These are phyloP conservation scores for Hygrocybe coccinea DNA, from an alignment of 768 basidiomycete genomes.

Conservation along the genomic window DNA sequence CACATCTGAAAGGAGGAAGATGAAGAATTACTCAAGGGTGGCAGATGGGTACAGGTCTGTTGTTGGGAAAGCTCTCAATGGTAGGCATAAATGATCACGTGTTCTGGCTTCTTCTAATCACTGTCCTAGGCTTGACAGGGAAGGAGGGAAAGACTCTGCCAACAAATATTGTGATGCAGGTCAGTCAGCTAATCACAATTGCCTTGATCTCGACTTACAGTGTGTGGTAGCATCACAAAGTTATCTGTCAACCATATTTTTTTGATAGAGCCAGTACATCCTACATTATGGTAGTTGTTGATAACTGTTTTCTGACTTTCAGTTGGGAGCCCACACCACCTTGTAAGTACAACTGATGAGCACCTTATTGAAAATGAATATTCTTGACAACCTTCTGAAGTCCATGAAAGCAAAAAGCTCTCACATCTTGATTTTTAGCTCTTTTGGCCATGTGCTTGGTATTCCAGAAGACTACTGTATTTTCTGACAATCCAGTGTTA, in stretches of 20 bases:
- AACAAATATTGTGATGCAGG: slow-evolving; percentile 99
- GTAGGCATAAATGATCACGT: slow-evolving; percentile 34
- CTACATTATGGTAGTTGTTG: neutral
- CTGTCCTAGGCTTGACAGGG: slow-evolving; percentile 68
- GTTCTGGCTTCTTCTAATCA: neutral
- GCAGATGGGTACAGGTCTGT: slow-evolving; percentile 89
- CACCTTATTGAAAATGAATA: slow-evolving; percentile 96
- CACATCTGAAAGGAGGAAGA: slow-evolving; percentile 98
- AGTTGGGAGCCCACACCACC: slow-evolving; percentile 93
- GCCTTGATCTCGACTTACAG: neutral
- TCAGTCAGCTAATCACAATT: slow-evolving; percentile 24
- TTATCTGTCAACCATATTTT: slow-evolving; percentile 86
- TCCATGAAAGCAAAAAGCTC: slow-evolving; percentile 92
- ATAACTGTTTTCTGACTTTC: neutral
- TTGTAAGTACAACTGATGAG: slow-evolving; percentile 96
- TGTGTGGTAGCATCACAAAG: slow-evolving; percentile 60
- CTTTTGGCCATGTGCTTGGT: slow-evolving; percentile 98
- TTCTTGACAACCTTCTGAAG: slow-evolving; percentile 86
- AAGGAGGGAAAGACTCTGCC: slow-evolving; percentile 97
- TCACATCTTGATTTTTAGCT: slow-evolving; percentile 63
- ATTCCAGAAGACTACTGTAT: slow-evolving; percentile 97
- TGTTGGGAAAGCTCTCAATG: slow-evolving; percentile 96
- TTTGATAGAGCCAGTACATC: slow-evolving; percentile 82
- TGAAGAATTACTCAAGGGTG: slow-evolving; percentile 87
- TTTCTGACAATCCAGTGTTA: slow-evolving; percentile 70